Percentiles rank a stretch among this genome's conserved stretches.
Evolutionary conservation across 768 basidiomycete genomes (phyloP).

Genomic region (Harrya chromipes): DNA sequence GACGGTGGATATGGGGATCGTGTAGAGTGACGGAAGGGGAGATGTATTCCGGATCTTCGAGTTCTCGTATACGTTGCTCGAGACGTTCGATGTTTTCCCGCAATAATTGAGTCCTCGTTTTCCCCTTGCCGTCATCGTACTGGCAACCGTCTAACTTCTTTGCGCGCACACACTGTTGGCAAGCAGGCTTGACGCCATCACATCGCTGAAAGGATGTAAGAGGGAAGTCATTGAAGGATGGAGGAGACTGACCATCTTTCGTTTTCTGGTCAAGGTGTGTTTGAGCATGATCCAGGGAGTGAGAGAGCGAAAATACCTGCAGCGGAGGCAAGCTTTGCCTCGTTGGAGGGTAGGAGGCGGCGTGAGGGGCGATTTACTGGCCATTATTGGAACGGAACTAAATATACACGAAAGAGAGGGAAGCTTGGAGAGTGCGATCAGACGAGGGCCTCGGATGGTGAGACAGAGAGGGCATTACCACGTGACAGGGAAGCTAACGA

Average conservation of each 20-base stretch:
- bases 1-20: constrained; percentile 52
- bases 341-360: constrained; percentile 50
- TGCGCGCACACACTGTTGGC: constrained; percentile 73
- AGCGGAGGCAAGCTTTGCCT: constrained; percentile 70
- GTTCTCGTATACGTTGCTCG: constrained; percentile 67
- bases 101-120: constrained; percentile 75
- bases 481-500: constrained; percentile 8
- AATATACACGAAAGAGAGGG: constrained; percentile 32
- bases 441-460: background rate
- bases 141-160: constrained; percentile 75
- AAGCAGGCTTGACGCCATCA: constrained; percentile 73
- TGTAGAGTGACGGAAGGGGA: constrained; percentile 68
- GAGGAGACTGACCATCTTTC: constrained; percentile 55
- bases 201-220: constrained; percentile 52
- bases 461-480: constrained; percentile 2
- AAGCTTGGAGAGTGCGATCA: constrained; percentile 15
- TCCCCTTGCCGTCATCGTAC: constrained; percentile 83
- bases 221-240: background rate
- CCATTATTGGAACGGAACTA: constrained; percentile 36
- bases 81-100: constrained; percentile 74
- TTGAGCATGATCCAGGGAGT: constrained; percentile 11
- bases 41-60: constrained; percentile 71
- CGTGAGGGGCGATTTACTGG: constrained; percentile 28
- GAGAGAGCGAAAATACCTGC: constrained; percentile 46
- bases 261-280: constrained; percentile 44